Evolutionary conservation across 495 filamentous ascomycete genomes (phyloP), one percentile per base, ranked within the genome.

Genomic region (Thozetella sp.): DNA sequence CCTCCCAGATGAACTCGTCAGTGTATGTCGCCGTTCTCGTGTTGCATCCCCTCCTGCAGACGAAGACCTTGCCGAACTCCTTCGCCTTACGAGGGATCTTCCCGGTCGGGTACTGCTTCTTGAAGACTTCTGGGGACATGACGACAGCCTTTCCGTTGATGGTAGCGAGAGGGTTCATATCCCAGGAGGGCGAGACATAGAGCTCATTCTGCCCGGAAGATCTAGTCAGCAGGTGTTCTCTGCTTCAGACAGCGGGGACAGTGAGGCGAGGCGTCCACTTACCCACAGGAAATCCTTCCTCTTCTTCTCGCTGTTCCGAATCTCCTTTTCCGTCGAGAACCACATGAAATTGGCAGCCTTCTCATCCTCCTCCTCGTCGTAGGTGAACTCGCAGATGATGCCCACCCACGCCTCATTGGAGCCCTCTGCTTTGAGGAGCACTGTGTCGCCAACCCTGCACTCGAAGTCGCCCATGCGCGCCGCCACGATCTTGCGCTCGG

Each of bases 321-420:
- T 93, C 75, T 98, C 95, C 62, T 90, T 90, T 61, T 93, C 87
- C 1, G 91, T 91, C 12, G 90, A 92, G 65, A 98, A 97, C 95
- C 95, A 99, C 68, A 86, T 68, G 68, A 97, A 92, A 62, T 89
- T 87, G 51, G 88, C 91, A 3, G 84, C 82, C 73, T 76, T 83
- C 26, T 83, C 83, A 12, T 85, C 83, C n/a, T 89, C 83, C 17
- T 91, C 84, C 20, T 90, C 85, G 40, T 89, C 83, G 58, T 89
- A 83, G 37, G 82, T 61, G 58, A 97, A 96, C 23, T 93, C 86
- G 57, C 86, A 89, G 46, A 97, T 88, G 60, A 99, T 88, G 17
- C 89, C 95, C 9, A 94, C 88, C 90, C 96, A 99, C 15, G 92
- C 89, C 63, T 95, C 91, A 55, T 90, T 89, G 13, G 84, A 79